These are phyloP conservation scores for Suillus placidus DNA, from an alignment of 768 basidiomycete genomes.

Conservation along the genomic window DNA sequence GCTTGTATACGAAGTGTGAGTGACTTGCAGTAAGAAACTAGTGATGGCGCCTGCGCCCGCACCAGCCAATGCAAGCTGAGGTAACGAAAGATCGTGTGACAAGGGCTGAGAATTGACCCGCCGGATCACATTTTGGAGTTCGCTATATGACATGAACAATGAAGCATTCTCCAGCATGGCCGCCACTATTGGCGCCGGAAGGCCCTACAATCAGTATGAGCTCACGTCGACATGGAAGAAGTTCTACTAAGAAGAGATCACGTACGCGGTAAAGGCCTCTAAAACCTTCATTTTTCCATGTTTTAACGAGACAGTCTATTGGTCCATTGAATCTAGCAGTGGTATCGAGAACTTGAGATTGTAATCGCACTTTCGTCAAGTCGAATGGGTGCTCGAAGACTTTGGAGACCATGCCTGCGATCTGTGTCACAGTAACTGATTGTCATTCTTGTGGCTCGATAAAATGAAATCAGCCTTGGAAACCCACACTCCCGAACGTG, in stretches of 20 bases:
- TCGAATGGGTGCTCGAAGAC: slow-evolving; percentile 95
- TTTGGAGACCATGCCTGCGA: slow-evolving; percentile 84
- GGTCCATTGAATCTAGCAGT: slow-evolving; percentile 79
- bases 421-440: slow-evolving; percentile 38
- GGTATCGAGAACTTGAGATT: slow-evolving; percentile 82
- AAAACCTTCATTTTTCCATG: slow-evolving; percentile 80
- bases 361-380: slow-evolving; percentile 91
- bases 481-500: slow-evolving; percentile 58
- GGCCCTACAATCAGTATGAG: slow-evolving; percentile 56
- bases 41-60: slow-evolving; percentile 86
- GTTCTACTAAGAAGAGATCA: slow-evolving; percentile 10
- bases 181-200: slow-evolving; percentile 89
- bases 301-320: slow-evolving; percentile 82
- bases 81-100: slow-evolving; percentile 52
- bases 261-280: slow-evolving; percentile 86
- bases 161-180: slow-evolving; percentile 92
- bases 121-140: slow-evolving; percentile 67
- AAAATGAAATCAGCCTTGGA: neutral
- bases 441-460: neutral
- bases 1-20: neutral
- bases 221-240: neutral
- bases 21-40: slow-evolving; percentile 81
- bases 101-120: slow-evolving; percentile 37
- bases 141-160: slow-evolving; percentile 84
- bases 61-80: slow-evolving; percentile 78